These are phyloP conservation scores for Eucalyptus paniculata DNA, from an alignment of 345 rosid species.

Conservation along the genomic window DNA sequence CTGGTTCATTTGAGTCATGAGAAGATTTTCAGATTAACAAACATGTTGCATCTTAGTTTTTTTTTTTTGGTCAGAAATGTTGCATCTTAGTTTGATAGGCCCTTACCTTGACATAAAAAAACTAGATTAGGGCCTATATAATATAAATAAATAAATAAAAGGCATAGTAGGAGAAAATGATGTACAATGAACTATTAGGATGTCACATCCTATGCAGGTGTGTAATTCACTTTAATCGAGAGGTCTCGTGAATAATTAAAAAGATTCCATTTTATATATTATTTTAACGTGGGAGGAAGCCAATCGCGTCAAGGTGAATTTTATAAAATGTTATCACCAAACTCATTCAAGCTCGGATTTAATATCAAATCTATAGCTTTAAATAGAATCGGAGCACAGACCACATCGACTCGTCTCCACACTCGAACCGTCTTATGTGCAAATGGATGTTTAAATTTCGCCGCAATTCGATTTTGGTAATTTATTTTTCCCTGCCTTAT, in stretches of 20 bases:
- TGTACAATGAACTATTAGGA: neutral
- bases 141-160: accelerated
- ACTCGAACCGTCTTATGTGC: neutral
- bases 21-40: neutral
- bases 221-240: neutral
- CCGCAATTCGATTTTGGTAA: neutral
- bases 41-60: neutral
- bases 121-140: neutral
- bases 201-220: neutral
- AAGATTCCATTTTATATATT: too few species aligned
- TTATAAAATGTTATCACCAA: neutral
- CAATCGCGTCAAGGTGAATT: neutral
- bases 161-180: neutral
- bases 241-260: neutral
- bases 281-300: neutral
- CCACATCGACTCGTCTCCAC: neutral
- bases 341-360: neutral
- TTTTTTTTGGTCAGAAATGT: neutral
- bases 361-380: neutral
- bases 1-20: neutral
- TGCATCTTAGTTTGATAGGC: neutral
- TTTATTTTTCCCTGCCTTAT: neutral
- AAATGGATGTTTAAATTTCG: neutral
- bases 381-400: neutral
- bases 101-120: neutral